Evolutionary conservation across 2,329 filamentous ascomycete genomes (phyloP), one percentile per base, ranked within the genome.

Genomic region (Celoporthe dispersa): DNA sequence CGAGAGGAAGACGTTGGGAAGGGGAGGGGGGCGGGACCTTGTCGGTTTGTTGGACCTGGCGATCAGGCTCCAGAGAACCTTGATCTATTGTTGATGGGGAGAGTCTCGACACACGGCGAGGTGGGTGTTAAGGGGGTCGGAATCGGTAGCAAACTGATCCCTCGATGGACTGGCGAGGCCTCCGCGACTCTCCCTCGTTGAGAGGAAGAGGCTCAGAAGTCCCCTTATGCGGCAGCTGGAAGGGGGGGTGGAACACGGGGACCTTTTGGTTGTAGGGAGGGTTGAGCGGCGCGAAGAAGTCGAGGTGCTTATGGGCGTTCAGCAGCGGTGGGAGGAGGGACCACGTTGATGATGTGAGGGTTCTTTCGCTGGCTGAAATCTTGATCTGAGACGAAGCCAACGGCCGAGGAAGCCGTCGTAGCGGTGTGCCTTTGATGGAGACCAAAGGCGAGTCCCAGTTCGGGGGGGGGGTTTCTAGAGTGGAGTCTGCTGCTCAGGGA

Each of bases 171-270:
- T 92, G 93, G 91, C 94, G 92, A 94, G 93, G 93, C 92, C 94
- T 95, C 92, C 92, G 94, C 92, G 94, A 97, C 94, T 96, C 96
- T 97, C 95, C 96, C 96, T 94, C 95, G 84, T 86, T 86, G 86
- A 96, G 95, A 97, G 94, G 95, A 98, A 98, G 95, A 97, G 94
- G 92, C 92, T 91, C 88, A 89, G 90, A 91, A 91, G 89, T 89
- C 91, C 92, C 97, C 93, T 94, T 98, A 99, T 99, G 95, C 96
- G 96, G 96, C 96, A 98, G 95, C 93, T 97, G 92, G 88, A 86
- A 84, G 84, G 87, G 83, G 81, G 87, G 84, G 80, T 84, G 87
- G 82, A 86, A 87, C 81, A 82, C 79, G 76, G 84, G 84, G 81
- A 77, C 81, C 74, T 81, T 80, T 61, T 53, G 60, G 80, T 84